A percentile compares a stretch with the other conserved stretches of the same genome.
phyloP scores from a whole-genome alignment of 495 filamentous ascomycete genomes.

The Xylaria venustula region DNA sequence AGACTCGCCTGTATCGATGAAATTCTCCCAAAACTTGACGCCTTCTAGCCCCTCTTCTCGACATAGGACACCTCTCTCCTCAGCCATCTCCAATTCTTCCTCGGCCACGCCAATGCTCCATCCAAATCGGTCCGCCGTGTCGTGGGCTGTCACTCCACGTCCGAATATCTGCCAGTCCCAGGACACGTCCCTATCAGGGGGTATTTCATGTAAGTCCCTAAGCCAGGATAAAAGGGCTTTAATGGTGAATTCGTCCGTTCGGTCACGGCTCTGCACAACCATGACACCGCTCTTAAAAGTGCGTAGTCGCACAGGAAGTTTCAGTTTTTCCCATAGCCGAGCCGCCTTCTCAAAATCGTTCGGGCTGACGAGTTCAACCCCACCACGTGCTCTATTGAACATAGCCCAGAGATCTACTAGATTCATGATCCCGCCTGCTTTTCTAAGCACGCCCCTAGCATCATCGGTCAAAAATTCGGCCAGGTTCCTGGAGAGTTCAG shows the following conservation, averaged over 20 bases:
- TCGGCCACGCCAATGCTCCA: slow-evolving; percentile 98
- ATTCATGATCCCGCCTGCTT: slow-evolving; percentile 89
- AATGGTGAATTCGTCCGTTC: slow-evolving; percentile 89
- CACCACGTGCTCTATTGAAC: slow-evolving; percentile 93
- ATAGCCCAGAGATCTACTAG: slow-evolving; percentile 96
- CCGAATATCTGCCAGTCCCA: slow-evolving; percentile 81
- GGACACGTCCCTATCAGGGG: slow-evolving; percentile 59
- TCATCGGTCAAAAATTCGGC: slow-evolving; percentile 96
- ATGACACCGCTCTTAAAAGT: slow-evolving; percentile 89
- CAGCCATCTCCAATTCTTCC: slow-evolving; percentile 97
- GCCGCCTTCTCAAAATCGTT: slow-evolving; percentile 90
- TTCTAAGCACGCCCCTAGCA: slow-evolving; percentile 70
- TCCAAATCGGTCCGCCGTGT: slow-evolving; percentile 85
- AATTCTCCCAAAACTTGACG: slow-evolving; percentile 79
- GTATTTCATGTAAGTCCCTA: slow-evolving; percentile 62
- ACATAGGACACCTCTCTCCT: slow-evolving; percentile 78
- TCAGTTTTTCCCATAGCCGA: slow-evolving; percentile 81
- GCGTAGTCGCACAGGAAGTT: slow-evolving; percentile 79
- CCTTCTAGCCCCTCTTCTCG: slow-evolving; percentile 84
- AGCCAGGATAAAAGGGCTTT: slow-evolving; percentile 75
- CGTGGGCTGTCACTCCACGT: slow-evolving; percentile 82
- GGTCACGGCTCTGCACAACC: slow-evolving; percentile 84
- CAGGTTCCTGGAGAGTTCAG: slow-evolving; percentile 84
- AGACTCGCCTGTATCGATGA: slow-evolving; percentile 43
- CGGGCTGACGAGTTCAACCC: slow-evolving; percentile 91